These are phyloP conservation scores for Ophiostoma tasmaniense DNA, from an alignment of 2,329 filamentous ascomycete species.

Conservation along the genomic window DNA sequence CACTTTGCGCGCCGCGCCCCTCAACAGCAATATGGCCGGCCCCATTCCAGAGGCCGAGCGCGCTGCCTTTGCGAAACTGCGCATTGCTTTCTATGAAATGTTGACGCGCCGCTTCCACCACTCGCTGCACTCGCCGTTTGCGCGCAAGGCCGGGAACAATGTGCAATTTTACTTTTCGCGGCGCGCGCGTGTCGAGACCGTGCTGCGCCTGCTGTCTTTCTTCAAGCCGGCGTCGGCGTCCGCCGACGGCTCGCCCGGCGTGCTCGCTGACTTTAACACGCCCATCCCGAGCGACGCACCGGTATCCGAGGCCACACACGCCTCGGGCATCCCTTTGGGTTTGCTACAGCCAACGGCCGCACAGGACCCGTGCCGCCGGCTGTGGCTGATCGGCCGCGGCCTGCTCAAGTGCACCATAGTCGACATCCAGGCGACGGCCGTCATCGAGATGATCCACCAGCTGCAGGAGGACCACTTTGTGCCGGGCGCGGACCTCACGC, in stretches of 20 bases:
- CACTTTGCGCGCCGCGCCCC: constrained; percentile 11
- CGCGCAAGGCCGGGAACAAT: constrained; percentile 16
- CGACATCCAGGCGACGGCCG: constrained; percentile 17
- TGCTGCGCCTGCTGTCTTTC: constrained; percentile 17
- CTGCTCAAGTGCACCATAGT: constrained; percentile 21
- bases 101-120: constrained; percentile 22
- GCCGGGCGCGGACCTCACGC: constrained; percentile 16
- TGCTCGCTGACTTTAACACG: constrained; percentile 9
- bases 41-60: constrained; percentile 1
- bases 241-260: not conserved
- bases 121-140: constrained; percentile 22
- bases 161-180: constrained; percentile 22
- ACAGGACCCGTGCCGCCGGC: constrained; percentile 14
- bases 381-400: constrained; percentile 19
- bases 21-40: not conserved
- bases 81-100: constrained; percentile 19
- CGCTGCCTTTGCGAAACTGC: constrained; percentile 16
- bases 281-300: not conserved
- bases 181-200: constrained; percentile 20
- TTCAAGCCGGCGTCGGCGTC: constrained; percentile 5
- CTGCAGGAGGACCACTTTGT: constrained; percentile 19
- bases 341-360: not conserved
- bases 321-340: not conserved
- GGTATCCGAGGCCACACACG: not conserved
- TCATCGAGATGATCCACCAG: constrained; percentile 20